A percentile compares a stretch with the other conserved stretches of the same genome.
These are phyloP conservation scores for Pseudopithomyces chartarum DNA, from an alignment of 2,329 filamentous ascomycete genomes.

Conservation along the genomic window DNA sequence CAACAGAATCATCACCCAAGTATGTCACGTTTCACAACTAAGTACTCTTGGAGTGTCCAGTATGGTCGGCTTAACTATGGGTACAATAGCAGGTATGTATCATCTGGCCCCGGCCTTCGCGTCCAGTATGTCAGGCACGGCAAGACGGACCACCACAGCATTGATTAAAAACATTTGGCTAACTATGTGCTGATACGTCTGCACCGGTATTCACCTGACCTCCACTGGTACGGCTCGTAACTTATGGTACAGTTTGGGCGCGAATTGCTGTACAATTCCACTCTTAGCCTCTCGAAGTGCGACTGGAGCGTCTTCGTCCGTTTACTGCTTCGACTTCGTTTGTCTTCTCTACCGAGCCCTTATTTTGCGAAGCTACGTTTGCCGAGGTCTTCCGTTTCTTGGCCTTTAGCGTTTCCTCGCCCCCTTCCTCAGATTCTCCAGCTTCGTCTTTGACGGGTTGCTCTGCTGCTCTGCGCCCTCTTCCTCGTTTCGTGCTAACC, in stretches of 20 bases:
- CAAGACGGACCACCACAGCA: too few relatives aligned
- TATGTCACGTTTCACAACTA: too few relatives aligned
- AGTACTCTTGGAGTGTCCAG: too few relatives aligned
- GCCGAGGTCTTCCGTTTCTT: constrained; percentile 34
- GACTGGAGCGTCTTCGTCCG: constrained; percentile 30
- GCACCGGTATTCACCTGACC: too few relatives aligned
- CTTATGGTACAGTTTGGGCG: background rate
- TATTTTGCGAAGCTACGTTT: constrained; percentile 18
- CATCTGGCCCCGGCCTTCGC: too few relatives aligned
- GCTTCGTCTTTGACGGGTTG: constrained; percentile 2
- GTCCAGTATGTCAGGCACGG: too few relatives aligned
- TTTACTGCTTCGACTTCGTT: constrained; percentile 9
- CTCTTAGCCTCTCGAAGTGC: constrained; percentile 20
- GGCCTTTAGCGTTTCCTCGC: constrained; percentile 15
- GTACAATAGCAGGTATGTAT: too few relatives aligned
- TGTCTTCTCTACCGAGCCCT: constrained; percentile 12
- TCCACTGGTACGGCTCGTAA: too few relatives aligned
- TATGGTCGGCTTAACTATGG: too few relatives aligned
- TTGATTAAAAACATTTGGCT: too few relatives aligned
- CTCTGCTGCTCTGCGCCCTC: background rate
- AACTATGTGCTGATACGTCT: too few relatives aligned
- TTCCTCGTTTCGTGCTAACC: constrained; percentile 24
- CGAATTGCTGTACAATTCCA: background rate
- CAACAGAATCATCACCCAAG: too few relatives aligned
- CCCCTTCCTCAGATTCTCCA: constrained; percentile 22